phyloP scores from a whole-genome alignment of 2,329 filamentous ascomycete genomes.

The Penicillium sp. region DNA sequence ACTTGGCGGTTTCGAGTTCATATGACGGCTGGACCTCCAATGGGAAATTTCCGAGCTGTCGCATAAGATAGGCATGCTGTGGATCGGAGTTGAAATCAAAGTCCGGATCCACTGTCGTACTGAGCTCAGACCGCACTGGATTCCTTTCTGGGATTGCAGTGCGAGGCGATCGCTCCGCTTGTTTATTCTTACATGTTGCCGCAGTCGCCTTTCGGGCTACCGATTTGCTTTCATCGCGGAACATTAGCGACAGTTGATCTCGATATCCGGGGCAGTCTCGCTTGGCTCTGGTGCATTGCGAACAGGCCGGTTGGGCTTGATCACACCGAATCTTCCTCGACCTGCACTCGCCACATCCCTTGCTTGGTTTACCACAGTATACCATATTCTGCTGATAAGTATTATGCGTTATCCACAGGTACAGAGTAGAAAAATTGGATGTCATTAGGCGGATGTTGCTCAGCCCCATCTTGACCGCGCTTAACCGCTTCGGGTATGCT shows the following conservation, averaged over 20 bases:
- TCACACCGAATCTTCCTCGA: slow-evolving; percentile 54
- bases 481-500: slow-evolving; percentile 10
- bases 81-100: slow-evolving; percentile 23
- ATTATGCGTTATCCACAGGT: neutral
- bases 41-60: slow-evolving; percentile 14
- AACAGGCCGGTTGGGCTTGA: slow-evolving; percentile 59
- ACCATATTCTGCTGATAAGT: slow-evolving; percentile 31
- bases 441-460: neutral
- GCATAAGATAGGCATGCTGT: slow-evolving; percentile 15
- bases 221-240: slow-evolving; percentile 64
- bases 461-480: neutral
- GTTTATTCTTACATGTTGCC: slow-evolving; percentile 25
- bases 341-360: slow-evolving; percentile 46
- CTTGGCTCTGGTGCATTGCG: slow-evolving; percentile 60
- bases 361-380: slow-evolving; percentile 46
- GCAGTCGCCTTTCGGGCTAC: slow-evolving; percentile 57
- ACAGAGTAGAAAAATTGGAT: neutral
- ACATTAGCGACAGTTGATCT: slow-evolving; percentile 63
- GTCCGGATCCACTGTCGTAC: slow-evolving; percentile 8
- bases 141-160: slow-evolving; percentile 28
- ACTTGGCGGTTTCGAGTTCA: slow-evolving; percentile 21
- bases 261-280: slow-evolving; percentile 64
- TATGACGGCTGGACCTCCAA: slow-evolving; percentile 26
- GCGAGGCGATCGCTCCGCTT: slow-evolving; percentile 18
- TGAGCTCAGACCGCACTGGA: slow-evolving; percentile 6